Evolutionary conservation across 164 flowering plant genomes (phyloP).

Genomic region (Tetrastigma voinierianum): DNA sequence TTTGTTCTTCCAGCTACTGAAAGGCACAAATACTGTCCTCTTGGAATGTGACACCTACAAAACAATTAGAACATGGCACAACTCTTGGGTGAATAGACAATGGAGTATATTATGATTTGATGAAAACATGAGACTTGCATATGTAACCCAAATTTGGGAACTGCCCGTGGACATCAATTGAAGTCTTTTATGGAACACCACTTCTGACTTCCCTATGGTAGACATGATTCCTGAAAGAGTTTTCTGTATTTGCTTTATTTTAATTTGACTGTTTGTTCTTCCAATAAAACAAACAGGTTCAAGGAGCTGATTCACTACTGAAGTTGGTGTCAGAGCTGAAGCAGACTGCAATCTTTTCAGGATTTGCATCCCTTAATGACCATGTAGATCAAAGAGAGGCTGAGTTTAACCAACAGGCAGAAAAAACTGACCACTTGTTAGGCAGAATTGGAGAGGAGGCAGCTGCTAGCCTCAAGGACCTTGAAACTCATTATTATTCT

Average conservation of each 20-base stretch:
- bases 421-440: conserved; percentile 55
- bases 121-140: too few species aligned
- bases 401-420: conserved; percentile 65
- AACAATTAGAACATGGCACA: too few species aligned
- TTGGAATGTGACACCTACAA: too few species aligned
- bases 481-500: conserved; percentile 86
- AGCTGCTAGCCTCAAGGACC: conserved; percentile 81
- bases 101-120: too few species aligned
- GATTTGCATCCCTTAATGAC: conserved; percentile 89
- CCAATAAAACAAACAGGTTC: conserved; percentile 51
- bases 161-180: too few species aligned
- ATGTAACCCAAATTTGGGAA: too few species aligned
- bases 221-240: neutral
- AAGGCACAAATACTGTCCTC: too few species aligned
- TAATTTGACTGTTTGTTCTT: neutral
- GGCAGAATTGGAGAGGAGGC: conserved; percentile 90
- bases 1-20: too few species aligned
- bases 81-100: too few species aligned
- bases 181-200: too few species aligned
- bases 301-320: conserved; percentile 88
- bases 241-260: neutral
- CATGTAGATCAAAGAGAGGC: conserved; percentile 78
- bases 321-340: conserved; percentile 94
- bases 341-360: conserved; percentile 95
- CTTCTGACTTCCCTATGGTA: too few species aligned